Percentiles rank a stretch among this genome's conserved stretches.
These are phyloP conservation scores for Striga hermonthica DNA, from an alignment of 305 asterid genomes.

Conservation along the genomic window DNA sequence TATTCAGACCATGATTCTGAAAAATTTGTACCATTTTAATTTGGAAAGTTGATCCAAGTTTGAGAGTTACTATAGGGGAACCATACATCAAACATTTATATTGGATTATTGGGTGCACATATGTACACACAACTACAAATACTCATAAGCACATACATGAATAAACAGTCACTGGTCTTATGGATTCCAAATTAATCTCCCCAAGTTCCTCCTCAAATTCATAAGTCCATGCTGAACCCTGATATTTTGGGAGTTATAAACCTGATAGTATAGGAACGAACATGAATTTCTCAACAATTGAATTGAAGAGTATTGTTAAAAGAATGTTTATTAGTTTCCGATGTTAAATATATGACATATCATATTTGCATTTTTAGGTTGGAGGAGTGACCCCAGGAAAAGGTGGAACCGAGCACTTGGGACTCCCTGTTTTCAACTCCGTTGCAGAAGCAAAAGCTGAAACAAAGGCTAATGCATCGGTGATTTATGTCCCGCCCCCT, in stretches of 20 bases:
- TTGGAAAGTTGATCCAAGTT: too few species aligned
- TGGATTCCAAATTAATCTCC: too few species aligned
- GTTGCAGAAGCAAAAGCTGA: constrained; percentile 97
- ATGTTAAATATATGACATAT: not conserved
- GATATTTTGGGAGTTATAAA: not conserved
- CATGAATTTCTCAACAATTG: not conserved
- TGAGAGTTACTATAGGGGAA: too few species aligned
- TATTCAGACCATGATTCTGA: too few species aligned
- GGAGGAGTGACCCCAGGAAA: constrained; percentile 94
- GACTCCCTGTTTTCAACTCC: constrained; percentile 83
- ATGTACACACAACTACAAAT: too few species aligned
- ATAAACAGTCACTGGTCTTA: too few species aligned
- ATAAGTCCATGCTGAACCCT: too few species aligned
- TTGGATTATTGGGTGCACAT: too few species aligned
- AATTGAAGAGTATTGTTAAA: not conserved
- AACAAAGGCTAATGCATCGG: constrained; percentile 90
- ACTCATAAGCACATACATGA: too few species aligned
- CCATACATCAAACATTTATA: too few species aligned
- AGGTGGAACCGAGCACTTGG: constrained; percentile 96
- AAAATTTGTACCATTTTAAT: too few species aligned
- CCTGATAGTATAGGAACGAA: not conserved
- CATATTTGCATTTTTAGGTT: constrained; percentile 48
- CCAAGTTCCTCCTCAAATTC: too few species aligned
- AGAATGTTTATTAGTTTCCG: not conserved
- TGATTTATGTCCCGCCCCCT: constrained; percentile 92